Evolutionary conservation across 1,284 basidiomycete species (phyloP).

Genomic region (Salmacisia buchloeana): DNA sequence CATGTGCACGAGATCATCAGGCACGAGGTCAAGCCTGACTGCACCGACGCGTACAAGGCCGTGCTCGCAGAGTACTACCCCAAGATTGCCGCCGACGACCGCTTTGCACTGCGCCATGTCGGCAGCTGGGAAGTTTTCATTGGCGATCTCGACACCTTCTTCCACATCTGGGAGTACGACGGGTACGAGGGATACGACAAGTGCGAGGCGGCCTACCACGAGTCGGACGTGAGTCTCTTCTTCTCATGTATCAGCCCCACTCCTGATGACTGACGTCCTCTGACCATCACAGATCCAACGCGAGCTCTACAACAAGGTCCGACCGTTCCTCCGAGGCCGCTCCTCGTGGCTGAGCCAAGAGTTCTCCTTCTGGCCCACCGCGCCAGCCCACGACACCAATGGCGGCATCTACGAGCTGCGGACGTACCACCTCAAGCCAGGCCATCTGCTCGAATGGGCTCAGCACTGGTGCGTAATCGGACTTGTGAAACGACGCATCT

Average conservation of each 20-base stretch:
- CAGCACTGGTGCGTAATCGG: constrained; percentile 29
- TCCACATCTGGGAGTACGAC: constrained; percentile 48
- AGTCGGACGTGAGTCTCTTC: constrained; percentile 15
- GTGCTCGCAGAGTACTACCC: constrained; percentile 34
- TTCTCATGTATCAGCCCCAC: not conserved
- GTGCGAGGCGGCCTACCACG: constrained; percentile 18
- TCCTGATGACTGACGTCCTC: not conserved
- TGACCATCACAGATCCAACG: not conserved
- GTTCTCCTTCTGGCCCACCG: constrained; percentile 45
- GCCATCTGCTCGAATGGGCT: constrained; percentile 45
- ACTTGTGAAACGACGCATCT: not conserved
- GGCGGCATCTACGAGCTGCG: constrained; percentile 39
- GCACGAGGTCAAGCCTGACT: constrained; percentile 35
- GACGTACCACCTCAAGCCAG: constrained; percentile 46
- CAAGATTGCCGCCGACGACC: constrained; percentile 25
- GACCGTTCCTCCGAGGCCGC: constrained; percentile 26
- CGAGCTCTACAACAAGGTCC: constrained; percentile 19
- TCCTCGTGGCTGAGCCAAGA: constrained; percentile 47
- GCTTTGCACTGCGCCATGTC: constrained; percentile 21
- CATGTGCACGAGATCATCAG: constrained; percentile 47
- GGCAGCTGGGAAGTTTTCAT: constrained; percentile 45
- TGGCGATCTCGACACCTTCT: constrained; percentile 46
- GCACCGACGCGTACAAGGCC: constrained; percentile 31
- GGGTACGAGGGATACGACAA: constrained; percentile 44
- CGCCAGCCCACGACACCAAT: constrained; percentile 19